Conservation (phyloP, 139 green algal genomes). For the Chlorella sp. region DNA sequence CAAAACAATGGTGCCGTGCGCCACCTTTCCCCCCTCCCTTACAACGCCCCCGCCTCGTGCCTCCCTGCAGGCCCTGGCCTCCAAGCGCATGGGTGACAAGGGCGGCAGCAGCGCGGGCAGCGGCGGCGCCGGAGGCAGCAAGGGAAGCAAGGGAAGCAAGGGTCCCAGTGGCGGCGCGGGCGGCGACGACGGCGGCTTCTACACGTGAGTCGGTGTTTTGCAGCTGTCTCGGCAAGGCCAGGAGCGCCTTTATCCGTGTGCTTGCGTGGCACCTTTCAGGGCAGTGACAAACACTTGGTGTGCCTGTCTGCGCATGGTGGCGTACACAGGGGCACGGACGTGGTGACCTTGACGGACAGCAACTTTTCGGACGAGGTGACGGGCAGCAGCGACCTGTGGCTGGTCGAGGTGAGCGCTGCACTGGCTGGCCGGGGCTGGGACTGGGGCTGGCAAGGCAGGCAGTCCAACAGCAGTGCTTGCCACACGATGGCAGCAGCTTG, state of each 20-base stretch:
- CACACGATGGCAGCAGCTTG: too few relatives aligned
- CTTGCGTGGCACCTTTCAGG: too few relatives aligned
- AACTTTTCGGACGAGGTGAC: slow-evolving; percentile 76
- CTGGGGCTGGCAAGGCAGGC: too few relatives aligned
- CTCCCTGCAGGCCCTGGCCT: slow-evolving; percentile 23
- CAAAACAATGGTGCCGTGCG: too few relatives aligned
- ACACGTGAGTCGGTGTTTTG: slow-evolving; percentile 9
- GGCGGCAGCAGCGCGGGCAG: not conserved
- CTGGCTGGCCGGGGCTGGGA: too few relatives aligned
- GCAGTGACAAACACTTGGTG: too few relatives aligned
- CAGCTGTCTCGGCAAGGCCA: too few relatives aligned
- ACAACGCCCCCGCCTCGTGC: not conserved
- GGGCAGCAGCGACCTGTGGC: slow-evolving; percentile 62
- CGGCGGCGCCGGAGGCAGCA: slow-evolving; percentile 12
- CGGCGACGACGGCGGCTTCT: slow-evolving; percentile 8
- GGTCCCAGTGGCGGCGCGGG: slow-evolving; percentile 2
- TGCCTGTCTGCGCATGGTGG: too few relatives aligned
- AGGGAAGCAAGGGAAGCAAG: not conserved
- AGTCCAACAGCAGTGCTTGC: too few relatives aligned
- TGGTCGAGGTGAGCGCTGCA: slow-evolving; percentile 61
- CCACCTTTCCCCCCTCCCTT: too few relatives aligned
- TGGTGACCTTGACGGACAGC: slow-evolving; percentile 61
- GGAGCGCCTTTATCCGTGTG: too few relatives aligned
- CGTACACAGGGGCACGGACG: slow-evolving; percentile 48
- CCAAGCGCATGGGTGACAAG: slow-evolving; percentile 47